Evolutionary conservation across 306 rosid genomes (phyloP), one percentile per base, ranked within the genome.

Genomic region (Gastrolobium villosum): DNA sequence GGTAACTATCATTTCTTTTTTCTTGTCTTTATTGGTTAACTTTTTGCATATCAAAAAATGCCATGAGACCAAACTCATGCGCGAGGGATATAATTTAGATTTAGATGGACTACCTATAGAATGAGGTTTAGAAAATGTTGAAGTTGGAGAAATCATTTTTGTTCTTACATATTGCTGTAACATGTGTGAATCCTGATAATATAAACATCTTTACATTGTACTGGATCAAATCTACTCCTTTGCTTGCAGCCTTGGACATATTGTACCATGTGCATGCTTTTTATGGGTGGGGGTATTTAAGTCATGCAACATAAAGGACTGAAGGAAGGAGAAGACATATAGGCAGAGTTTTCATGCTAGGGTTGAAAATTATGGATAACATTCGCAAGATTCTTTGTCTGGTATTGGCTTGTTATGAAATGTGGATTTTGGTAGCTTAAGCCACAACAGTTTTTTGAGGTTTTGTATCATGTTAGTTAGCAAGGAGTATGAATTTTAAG

Each of bases 111-210:
- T 8, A 43, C 20, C 9, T 59, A 59, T 72, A 66, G 10, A 72
- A 44, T 55, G 60, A 59, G 64, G n/a, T 71, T 39, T 62, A 14
- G 41, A 49, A 15, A 10, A 32, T 4, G 70, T 46, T 69, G 56
- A 79, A 35, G 10, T 7, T 32, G 35, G 54, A 59, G 76, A 55
- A 54, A 31, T 55, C 3, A 60, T 46, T 20, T 79, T 57, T 69
- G 26, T 10, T 59, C 14, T 26, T 35, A 35, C 43, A 57, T 59
- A 2, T 78, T 30, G 15, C 46, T 34, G 8, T 28, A 11, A 9
- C 9, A 3, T 34, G 32, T 28, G n/a, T 7, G 13, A 56, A n/a
- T 41, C 30, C n/a, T 26, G 20, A 26, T n/a, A 11, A 40, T 72
- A 54, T 13, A 26, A 15, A 10, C 11, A 49, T 72, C 26, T 20